phyloP scores from a whole-genome alignment of 306 rosid species.

The Prinsepia uniflora region DNA sequence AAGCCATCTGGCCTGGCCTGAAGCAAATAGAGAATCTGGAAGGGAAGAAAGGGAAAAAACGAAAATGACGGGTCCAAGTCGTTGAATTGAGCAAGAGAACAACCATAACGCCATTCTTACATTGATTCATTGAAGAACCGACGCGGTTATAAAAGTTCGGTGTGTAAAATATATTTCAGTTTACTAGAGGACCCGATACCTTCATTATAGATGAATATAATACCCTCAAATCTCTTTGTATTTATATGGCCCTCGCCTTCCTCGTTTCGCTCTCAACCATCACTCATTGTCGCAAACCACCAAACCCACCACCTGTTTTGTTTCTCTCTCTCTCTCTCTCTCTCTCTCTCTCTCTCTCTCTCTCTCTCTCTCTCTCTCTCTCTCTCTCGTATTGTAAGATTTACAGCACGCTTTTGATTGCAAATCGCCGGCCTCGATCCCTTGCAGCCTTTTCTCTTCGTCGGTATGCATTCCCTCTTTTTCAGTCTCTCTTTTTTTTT shows the following conservation, averaged over 20 bases:
- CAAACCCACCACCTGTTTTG: not conserved
- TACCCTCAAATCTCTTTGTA: not conserved
- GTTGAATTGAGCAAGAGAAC: not conserved
- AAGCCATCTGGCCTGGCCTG: not conserved
- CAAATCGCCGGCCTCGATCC: constrained; percentile 1
- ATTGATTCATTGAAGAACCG: not conserved
- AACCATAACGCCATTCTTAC: not conserved
- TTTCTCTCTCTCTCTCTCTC: no score
- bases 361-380: not conserved
- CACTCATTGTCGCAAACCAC: not conserved
- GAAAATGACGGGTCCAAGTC: constrained; percentile 5
- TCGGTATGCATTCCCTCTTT: constrained; percentile 11
- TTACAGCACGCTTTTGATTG: not conserved
- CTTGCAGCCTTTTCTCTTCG: not conserved
- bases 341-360: no score
- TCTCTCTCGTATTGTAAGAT: not conserved
- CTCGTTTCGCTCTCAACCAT: constrained; percentile 17
- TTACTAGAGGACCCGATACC: no score
- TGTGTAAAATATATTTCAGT: no score
- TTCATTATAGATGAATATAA: no score
- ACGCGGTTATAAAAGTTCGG: not conserved
- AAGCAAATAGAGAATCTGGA: not conserved
- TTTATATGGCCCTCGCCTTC: not conserved
- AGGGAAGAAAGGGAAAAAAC: no score
- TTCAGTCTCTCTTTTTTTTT: not conserved